Base-by-base conservation (phyloP, 768 basidiomycete genomes). In the Cystoderma amianthinum region DNA sequence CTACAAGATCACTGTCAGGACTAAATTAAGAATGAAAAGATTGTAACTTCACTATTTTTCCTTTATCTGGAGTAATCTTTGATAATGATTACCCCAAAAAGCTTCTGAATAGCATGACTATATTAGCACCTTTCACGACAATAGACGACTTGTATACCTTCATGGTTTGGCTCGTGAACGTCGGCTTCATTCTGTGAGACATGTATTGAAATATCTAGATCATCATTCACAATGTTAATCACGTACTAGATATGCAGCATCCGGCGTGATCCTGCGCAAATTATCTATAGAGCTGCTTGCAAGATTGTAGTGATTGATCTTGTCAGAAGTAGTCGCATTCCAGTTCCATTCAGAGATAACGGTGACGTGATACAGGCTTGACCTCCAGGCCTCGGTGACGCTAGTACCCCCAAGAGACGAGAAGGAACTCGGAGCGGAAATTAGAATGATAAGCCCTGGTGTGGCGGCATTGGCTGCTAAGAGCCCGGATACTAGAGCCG, bases 11-110 rank as follows among this genome's bases (percentile, higher is more conserved):
- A 37, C 2, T 15, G 32, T n/a, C 17, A 36, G 22, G 10, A 21
- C 10, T 36, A 2, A 35, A 45, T 2, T 25, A 18, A n/a, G 6
- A 39, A 21, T 9, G 19, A 37, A 36, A 23, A 2, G 2, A n/a
- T n/a, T n/a, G n/a, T n/a, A n/a, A n/a, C 61, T 67, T 13, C 47
- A 74, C 72, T 72, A 74, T 56, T 70, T 71, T 47, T 60, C 42
- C 52, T 73, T 74, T 47, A 74, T 61, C 18, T 46, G 41, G 19
- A 69, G 50, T 3, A 74, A 50, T 48, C 63, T 50, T 1, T 56
- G 44, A 48, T 72, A 72, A 48, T 72, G 62, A 2, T 46, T 47
- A 2, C 71, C 72, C 71, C 71, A 73, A 45, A 72, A 74, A 1
- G 68, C 49, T 3, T 51, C 63, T 69, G 39, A 4, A 9, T 28